Conservation (phyloP, 345 rosid species). For the Adansonia digitata region DNA sequence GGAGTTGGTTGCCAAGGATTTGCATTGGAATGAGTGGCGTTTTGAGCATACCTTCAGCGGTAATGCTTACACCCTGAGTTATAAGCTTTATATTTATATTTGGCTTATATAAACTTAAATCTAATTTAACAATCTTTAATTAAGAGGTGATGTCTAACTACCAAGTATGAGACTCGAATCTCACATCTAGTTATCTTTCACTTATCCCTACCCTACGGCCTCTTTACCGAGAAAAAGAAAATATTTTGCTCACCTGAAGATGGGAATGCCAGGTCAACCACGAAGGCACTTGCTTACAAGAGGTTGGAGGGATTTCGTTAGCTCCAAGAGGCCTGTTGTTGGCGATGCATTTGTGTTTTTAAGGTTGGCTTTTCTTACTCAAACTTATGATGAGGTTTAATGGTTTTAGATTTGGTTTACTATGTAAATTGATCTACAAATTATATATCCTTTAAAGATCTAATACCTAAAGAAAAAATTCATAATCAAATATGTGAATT, state of each 20-base stretch:
- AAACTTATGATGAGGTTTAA: not conserved
- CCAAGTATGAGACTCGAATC: too few species aligned
- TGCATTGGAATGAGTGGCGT: conserved; percentile 64
- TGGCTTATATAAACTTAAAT: too few species aligned
- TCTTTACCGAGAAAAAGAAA: not conserved
- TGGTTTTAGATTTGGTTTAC: too few species aligned
- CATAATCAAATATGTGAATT: too few species aligned
- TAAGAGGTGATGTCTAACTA: too few species aligned
- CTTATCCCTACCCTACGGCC: too few species aligned
- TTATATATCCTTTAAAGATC: too few species aligned
- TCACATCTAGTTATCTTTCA: too few species aligned
- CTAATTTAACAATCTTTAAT: too few species aligned
- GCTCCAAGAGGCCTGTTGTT: conserved; percentile 67
- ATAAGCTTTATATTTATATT: too few species aligned
- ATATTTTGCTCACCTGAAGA: not conserved
- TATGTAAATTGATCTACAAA: too few species aligned
- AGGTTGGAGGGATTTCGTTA: conserved; percentile 82
- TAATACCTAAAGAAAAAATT: too few species aligned
- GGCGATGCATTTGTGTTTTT: conserved; percentile 80
- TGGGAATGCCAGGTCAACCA: conserved; percentile 58
- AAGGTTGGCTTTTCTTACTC: conserved; percentile 20
- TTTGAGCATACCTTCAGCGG: conserved; percentile 70
- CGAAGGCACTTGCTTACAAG: conserved; percentile 72
- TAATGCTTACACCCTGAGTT: conserved; percentile 14
- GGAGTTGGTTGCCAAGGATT: conserved; percentile 66